A percentile compares a stretch with the other conserved stretches of the same genome.
Conservation (phyloP, 2,329 filamentous ascomycete species). For the Thermomyces lanuginosus region DNA sequence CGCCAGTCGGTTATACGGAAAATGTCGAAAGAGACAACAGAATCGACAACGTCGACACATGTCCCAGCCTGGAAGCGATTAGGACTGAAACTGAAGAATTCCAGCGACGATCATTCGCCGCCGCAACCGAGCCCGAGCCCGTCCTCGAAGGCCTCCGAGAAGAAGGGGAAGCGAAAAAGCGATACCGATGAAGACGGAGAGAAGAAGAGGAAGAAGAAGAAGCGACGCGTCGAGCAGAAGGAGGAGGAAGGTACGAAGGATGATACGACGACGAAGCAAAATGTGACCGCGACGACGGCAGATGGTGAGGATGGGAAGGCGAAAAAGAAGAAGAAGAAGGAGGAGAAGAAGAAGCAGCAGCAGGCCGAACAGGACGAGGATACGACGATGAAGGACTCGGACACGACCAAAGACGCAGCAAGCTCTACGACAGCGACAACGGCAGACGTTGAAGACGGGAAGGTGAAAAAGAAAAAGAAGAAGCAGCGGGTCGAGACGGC, state of each 20-base stretch:
- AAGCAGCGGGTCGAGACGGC: constrained; percentile 6
- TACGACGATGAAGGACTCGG: constrained; percentile 4
- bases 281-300: constrained; percentile 5
- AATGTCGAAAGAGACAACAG: not conserved
- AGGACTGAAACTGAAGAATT: constrained; percentile 43
- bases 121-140: no score
- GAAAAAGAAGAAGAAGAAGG: constrained; percentile 8
- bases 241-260: no score
- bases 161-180: no score
- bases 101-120: constrained; percentile 10
- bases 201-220: no score
- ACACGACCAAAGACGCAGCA: constrained; percentile 11
- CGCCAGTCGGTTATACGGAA: not conserved
- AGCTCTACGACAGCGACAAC: constrained; percentile 1
- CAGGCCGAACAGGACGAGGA: not conserved
- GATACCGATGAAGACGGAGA: no score
- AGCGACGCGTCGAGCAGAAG: no score
- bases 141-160: no score
- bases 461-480: constrained; percentile 8
- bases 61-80: constrained; percentile 46
- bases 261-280: no score
- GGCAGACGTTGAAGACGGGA: constrained; percentile 8
- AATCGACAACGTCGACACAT: constrained; percentile 1
- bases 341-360: constrained; percentile 10
- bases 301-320: constrained; percentile 1